Evolutionary conservation across 2,329 filamentous ascomycete species (phyloP).

Genomic region (Claviceps sp.): DNA sequence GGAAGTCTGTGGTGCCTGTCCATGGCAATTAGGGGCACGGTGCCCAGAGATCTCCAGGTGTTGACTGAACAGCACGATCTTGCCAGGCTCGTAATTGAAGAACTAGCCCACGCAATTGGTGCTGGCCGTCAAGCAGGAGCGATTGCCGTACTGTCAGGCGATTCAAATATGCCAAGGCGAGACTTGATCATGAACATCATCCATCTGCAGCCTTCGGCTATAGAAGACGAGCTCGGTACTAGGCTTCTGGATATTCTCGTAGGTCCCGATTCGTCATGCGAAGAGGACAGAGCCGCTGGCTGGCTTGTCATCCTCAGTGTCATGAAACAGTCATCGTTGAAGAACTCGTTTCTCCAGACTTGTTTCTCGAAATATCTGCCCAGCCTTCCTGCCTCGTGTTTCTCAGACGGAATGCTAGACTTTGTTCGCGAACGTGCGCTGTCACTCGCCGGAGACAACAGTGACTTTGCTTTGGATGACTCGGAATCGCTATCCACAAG

Average conservation of each 20-base stretch:
- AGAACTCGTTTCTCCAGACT: constrained; percentile 41
- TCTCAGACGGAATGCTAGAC: constrained; percentile 47
- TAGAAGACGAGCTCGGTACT: constrained; percentile 48
- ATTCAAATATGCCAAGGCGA: constrained; percentile 37
- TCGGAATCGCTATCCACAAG: constrained; percentile 37
- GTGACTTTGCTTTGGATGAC: constrained; percentile 36
- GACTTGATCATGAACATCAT: constrained; percentile 48
- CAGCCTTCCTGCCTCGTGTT: constrained; percentile 39
- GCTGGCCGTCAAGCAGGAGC: constrained; percentile 22
- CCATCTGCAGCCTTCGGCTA: constrained; percentile 42
- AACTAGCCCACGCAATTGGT: constrained; percentile 43
- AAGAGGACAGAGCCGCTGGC: constrained; percentile 48
- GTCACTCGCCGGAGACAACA: constrained; percentile 30
- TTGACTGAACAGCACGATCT: constrained; percentile 49
- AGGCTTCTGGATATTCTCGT: constrained; percentile 63
- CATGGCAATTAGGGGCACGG: constrained; percentile 31
- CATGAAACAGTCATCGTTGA: constrained; percentile 26
- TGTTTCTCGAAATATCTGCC: constrained; percentile 47
- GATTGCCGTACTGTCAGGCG: constrained; percentile 31
- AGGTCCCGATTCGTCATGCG: constrained; percentile 44
- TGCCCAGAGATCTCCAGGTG: constrained; percentile 38
- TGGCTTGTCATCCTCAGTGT: constrained; percentile 53
- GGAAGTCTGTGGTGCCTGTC: constrained; percentile 59
- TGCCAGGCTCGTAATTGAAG: constrained; percentile 47
- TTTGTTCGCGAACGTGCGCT: constrained; percentile 44